Evolutionary conservation across 495 filamentous ascomycete species (phyloP), one percentile per base, ranked within the genome.

Genomic region (Aspergillus taichungensis): DNA sequence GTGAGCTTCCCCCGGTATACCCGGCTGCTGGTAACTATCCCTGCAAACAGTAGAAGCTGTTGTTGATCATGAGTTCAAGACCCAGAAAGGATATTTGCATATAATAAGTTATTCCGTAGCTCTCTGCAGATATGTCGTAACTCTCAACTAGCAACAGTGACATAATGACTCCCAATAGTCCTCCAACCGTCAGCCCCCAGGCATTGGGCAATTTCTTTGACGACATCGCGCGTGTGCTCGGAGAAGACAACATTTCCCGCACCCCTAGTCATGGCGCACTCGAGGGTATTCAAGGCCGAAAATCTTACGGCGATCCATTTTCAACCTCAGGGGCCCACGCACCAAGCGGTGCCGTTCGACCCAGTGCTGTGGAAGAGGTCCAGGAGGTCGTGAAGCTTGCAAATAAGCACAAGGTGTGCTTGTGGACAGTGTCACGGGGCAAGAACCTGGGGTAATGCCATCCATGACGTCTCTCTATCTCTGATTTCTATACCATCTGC

Each of bases 341-440:
- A 14, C 36, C 13, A 14, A 31, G 18, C 18, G 18, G 18, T 6
- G 67, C 74, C 8, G 73, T 73, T 6, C 71, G 67, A 44, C 72
- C 72, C 6, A 53, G 60, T 9, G 52, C 52, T 13, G 66, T 67
- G 2, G 57, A 52, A 14, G 72, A 77, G 37, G 73, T 79, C 12
- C 76, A 74, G 43, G 46, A 43, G 0, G 57, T 74, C 12, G 66
- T 76, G 24, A 54, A 51, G 13, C 64, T 67, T 56, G 66, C 66
- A 10, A 78, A 79, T 50, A 56, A 72, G 41, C 62, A 66, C 46
- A 43, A 52, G 8, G 63, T 80, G 10, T 76, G 77, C 6, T 62
- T 79, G 35, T 80, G 69, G 49, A 72, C 77, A 3, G 70, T 73
- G 40, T 75, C 70, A 6, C 72, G 76, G 45, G 76, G 77, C 0